Conservation (phyloP, 306 rosid genomes). For the Acacia melanoxylon region DNA sequence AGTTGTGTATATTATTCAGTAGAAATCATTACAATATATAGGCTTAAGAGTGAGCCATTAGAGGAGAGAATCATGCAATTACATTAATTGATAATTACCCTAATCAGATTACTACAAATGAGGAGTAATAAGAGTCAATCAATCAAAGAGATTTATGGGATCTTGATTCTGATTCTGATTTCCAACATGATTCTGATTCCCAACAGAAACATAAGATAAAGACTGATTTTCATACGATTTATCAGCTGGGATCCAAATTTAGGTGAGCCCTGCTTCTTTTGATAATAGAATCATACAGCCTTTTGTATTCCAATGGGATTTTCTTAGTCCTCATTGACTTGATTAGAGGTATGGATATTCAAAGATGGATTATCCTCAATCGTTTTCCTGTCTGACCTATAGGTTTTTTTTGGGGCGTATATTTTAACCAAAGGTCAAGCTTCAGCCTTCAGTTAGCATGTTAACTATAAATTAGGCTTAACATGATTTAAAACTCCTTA, state of each 20-base stretch:
- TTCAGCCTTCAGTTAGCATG: neutral
- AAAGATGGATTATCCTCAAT: neutral
- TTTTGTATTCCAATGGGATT: neutral
- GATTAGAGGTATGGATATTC: neutral
- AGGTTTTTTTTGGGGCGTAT: neutral
- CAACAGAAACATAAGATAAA: neutral
- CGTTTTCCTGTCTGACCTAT: neutral
- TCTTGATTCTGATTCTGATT: too few relatives aligned
- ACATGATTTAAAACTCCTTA: neutral
- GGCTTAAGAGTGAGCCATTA: too few relatives aligned
- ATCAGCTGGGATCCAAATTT: neutral
- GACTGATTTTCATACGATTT: neutral
- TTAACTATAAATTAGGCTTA: neutral
- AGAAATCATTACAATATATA: too few relatives aligned
- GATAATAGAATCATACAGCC: neutral
- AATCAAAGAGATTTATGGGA: too few relatives aligned
- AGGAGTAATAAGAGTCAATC: too few relatives aligned
- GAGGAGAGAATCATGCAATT: too few relatives aligned
- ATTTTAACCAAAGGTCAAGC: neutral
- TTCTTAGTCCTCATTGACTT: neutral
- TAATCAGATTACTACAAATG: too few relatives aligned
- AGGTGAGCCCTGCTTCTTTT: neutral
- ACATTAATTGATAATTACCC: too few relatives aligned
- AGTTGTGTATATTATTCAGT: too few relatives aligned
- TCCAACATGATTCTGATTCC: too few relatives aligned